Percentiles rank a stretch among this genome's conserved stretches.
Conservation (phyloP, 345 rosid species). For the Aquilaria yunnanensis region DNA sequence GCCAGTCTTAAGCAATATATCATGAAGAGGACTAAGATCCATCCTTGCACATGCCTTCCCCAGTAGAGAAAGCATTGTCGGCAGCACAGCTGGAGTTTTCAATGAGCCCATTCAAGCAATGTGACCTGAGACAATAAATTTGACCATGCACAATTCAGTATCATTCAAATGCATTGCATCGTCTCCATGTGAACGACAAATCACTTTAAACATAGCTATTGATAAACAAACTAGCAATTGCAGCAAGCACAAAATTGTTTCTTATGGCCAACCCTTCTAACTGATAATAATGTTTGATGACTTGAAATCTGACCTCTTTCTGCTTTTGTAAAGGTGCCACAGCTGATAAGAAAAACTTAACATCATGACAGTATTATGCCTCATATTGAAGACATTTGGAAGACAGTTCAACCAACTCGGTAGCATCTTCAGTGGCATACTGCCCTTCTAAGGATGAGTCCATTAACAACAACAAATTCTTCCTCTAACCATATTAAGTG, state of each 20-base stretch:
- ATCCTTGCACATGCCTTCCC: slow-evolving; percentile 70
- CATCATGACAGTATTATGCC: slow-evolving; percentile 60
- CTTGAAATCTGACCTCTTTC: slow-evolving; percentile 37
- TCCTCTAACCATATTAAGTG: slow-evolving; percentile 63
- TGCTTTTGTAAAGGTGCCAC: slow-evolving; percentile 63
- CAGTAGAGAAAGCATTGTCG: slow-evolving; percentile 57
- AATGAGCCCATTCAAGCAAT: slow-evolving; percentile 54
- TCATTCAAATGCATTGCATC: slow-evolving; percentile 1
- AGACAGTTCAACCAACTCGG: slow-evolving; percentile 51
- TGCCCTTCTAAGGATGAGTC: slow-evolving; percentile 77
- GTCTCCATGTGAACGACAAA: slow-evolving; percentile 1
- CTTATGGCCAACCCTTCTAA: not conserved
- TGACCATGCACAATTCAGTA: slow-evolving; percentile 6
- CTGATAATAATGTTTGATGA: not conserved
- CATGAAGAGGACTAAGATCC: slow-evolving; percentile 61
- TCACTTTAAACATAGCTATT: not conserved
- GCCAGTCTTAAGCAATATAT: slow-evolving; percentile 34
- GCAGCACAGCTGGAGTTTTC: slow-evolving; percentile 40
- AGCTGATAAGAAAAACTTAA: slow-evolving; percentile 47
- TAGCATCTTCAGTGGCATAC: slow-evolving; percentile 59
- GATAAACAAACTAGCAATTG: not conserved
- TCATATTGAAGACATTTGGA: slow-evolving; percentile 72
- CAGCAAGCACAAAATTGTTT: not conserved
- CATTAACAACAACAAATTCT: slow-evolving; percentile 47
- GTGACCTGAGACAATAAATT: slow-evolving; percentile 37